Base-by-base conservation (phyloP, 2,329 filamentous ascomycete species). In the Pyrenochaeta sp. region DNA sequence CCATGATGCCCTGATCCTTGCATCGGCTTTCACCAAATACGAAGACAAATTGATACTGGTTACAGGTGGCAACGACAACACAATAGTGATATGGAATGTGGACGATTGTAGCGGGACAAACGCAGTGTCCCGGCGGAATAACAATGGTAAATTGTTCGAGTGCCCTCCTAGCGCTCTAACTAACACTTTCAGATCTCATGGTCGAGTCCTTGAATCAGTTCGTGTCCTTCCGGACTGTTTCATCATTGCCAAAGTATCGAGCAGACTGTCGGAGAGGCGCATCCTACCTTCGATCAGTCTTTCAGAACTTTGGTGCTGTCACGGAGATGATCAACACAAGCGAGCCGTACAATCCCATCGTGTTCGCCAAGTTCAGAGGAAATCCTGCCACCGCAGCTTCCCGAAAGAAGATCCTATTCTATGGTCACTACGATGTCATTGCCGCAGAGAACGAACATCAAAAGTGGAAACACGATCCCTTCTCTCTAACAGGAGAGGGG, bases 371-470 rank as follows among this genome's bases (percentile, higher is more conserved):
- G 47, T 99, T 99, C 68, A 83, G 83, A 30, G 91, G 88, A 3
- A 94, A 86, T 70, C 84, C 81, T 48, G 80, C 84, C 8, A 82
- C 84, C 1, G 75, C 82, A 0, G 79, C 82, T 18, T 77, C 83
- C 18, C 82, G 89, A 13, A 96, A 94, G 73, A 91, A 90, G 20
- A 89, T 97, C 7, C 76, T 99, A 0, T 99, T 99, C 68, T 99
- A 99, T 64, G 94, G 95, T 0, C 94, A 99, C 68, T 99, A 99
- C 75, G 94, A 99, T 65, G 92, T 99, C 2, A 94, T 99, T 3
- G 83, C 91, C 1, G 94, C 94, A 0, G 90, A 96, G 55, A 86
- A 87, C 24, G 88, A 88, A 51, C 85, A 87, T 44, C 82, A 83
- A 24, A 93, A 90, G 56, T 99, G 94, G 94, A 81, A 83, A 26